Conservation (phyloP, 2,329 filamentous ascomycete species). For the Neofusicoccum sp. region DNA sequence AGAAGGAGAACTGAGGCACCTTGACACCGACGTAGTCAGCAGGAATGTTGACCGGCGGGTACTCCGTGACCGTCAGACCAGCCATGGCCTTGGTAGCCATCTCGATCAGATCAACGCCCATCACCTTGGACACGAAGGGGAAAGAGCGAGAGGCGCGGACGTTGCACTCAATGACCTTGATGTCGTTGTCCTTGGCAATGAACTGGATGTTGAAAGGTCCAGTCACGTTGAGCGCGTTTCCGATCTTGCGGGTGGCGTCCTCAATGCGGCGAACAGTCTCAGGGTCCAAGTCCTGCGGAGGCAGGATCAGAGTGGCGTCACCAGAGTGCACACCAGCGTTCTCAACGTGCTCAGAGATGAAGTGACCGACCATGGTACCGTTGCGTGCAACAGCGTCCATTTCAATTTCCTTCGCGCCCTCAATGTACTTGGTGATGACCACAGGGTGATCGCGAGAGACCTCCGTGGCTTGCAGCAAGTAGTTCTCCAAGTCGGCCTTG, state of each 20-base stretch:
- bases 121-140: constrained; percentile 97
- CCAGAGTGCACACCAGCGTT: constrained; percentile 98
- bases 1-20: constrained; percentile 99
- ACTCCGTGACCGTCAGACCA: constrained; percentile 75
- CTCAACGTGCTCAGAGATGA: constrained; percentile 98
- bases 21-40: constrained; percentile 91
- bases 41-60: constrained; percentile 73
- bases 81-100: constrained; percentile 98
- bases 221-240: constrained; percentile 87
- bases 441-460: constrained; percentile 95
- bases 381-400: constrained; percentile 97
- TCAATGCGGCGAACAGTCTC: constrained; percentile 90
- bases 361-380: constrained; percentile 87
- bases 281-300: constrained; percentile 85
- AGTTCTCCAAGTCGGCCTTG: constrained; percentile 83
- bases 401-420: constrained; percentile 98
- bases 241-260: constrained; percentile 94
- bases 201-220: constrained; percentile 99
- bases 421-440: constrained; percentile 99
- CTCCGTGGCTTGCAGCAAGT: constrained; percentile 84
- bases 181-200: constrained; percentile 98
- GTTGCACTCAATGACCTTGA: constrained; percentile 99
- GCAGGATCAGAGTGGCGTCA: constrained; percentile 91
- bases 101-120: constrained; percentile 96
- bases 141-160: constrained; percentile 94